Evolutionary conservation across 78 protist genomes (phyloP).

Genomic region (Dictyostelium purpureum): DNA sequence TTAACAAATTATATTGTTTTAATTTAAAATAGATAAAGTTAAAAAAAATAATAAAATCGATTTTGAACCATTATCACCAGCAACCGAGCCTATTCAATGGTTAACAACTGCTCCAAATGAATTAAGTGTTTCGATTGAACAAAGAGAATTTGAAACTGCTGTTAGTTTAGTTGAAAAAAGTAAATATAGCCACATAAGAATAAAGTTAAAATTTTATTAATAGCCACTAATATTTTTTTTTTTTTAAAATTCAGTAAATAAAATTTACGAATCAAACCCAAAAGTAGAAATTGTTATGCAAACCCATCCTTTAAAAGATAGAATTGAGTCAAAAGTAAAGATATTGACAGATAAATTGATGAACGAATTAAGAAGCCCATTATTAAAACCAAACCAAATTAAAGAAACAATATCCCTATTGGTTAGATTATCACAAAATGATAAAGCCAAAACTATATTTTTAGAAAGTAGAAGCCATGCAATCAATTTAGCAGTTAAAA

Average conservation of each 20-base stretch:
- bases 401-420: conserved; percentile 61
- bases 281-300: conserved; percentile 79
- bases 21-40: conserved; percentile 45
- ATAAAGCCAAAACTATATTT: conserved; percentile 50
- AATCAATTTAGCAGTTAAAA: conserved; percentile 17
- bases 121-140: conserved; percentile 36
- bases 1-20: not conserved
- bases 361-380: conserved; percentile 35
- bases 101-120: conserved; percentile 72
- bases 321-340: conserved; percentile 33
- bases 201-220: not conserved
- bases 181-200: not conserved
- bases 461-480: conserved; percentile 57
- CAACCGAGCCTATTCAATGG: conserved; percentile 77
- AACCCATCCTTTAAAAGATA: conserved; percentile 68
- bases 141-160: conserved; percentile 72
- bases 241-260: conserved; percentile 23
- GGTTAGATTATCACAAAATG: conserved; percentile 50
- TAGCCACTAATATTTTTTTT: not conserved
- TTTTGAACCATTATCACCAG: conserved; percentile 17
- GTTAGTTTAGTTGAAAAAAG: conserved; percentile 50
- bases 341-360: conserved; percentile 48
- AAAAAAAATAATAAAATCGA: conserved; percentile 45
- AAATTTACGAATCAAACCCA: conserved; percentile 60
- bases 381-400: conserved; percentile 63